Evolutionary conservation across 2,329 filamentous ascomycete species (phyloP), one percentile per base, ranked within the genome.

Genomic region (Thielaviopsis musarum): DNA sequence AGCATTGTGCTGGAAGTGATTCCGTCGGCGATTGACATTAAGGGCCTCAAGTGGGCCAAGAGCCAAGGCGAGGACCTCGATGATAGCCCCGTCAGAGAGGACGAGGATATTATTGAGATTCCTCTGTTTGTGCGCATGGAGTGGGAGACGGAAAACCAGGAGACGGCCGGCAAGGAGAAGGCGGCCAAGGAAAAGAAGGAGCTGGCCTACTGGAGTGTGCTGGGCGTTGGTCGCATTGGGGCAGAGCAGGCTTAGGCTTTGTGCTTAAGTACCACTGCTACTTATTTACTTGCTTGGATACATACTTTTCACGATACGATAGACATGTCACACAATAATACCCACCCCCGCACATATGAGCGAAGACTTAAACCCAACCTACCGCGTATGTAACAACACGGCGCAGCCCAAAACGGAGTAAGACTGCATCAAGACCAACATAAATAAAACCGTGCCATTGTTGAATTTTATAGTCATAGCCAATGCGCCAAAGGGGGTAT

Each of bases 131-230:
- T 98, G 62, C 80, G 90, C 24, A 79, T 95, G 60, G 91, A 96
- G 70, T 98, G 91, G 84, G 91, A 91, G 70, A 77, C 81, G 3
- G 87, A 90, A 64, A 76, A 76, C 0, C 75, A 80, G 59, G 81
- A 88, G 62, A 81, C 83, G 9, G 66, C 72, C 1, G 70, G 71
- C 41, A 77, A 71, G 68, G 80, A 78, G 65, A 83, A 78, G 69
- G 82, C 80, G 52, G 80, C 75, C 54, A 84, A 78, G 69, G 87
- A 91, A 71, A 91, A 84, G 74, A 81, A 87, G 67, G 93, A 97
- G 69, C 73, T 97, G 71, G 90, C 90, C 59, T 97, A 95, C 72
- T 98, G 93, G 93, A 90, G 88, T 73, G 90, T 95, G 21, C 75
- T 97, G 41, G 91, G 91, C 3, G 80, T 94, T 61, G 93, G 93